Base-by-base conservation (phyloP, 2,329 filamentous ascomycete species). In the Botrytis cinerea region DNA sequence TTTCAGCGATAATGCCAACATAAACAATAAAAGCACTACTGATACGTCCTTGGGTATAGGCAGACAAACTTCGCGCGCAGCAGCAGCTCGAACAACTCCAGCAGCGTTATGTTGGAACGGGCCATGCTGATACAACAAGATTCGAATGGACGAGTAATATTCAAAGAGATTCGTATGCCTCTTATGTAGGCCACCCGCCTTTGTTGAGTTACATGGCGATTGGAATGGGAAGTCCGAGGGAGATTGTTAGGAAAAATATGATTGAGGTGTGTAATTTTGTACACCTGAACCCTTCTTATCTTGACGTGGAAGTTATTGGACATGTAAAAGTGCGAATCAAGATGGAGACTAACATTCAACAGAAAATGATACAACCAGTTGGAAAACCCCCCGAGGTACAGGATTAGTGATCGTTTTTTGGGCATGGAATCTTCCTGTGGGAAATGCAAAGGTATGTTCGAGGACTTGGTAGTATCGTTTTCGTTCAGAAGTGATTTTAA, bases 71-170 rank as follows among this genome's bases (percentile, higher is more conserved):
- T 77, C 95, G 96, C 82, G 96, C 94, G 16, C 93, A 97, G 79
- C 96, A 99, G 84, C 96, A 99, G 83, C 95, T 99, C 81, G 96
- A 99, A 84, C 92, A 94, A 77, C 92, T 98, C 28, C 96, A 99
- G 84, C 92, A 95, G 80, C 97, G 97, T 80, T 98, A 96, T 86
- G 88, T 99, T 80, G 96, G 96, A 78, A 98, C 96, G 6, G 96
- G 96, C 38, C 95, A 98, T 83, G 93, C 95, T 61, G 96, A 99
- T 85, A 98, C 95, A 22, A 97, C 94, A 40, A 97, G 94, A 83
- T 96, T 96, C 90, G 96, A 99, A 84, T 99, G 95, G 94, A 92
- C 92, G 69, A 95, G 93, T 74, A 99, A 98, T 85, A 95, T 98
- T 81, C 89, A 94, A 81, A 94, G 96, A 82, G 96, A 99, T 85